Base-by-base conservation (phyloP, 345 rosid genomes). In the Cochlearia excelsa region DNA sequence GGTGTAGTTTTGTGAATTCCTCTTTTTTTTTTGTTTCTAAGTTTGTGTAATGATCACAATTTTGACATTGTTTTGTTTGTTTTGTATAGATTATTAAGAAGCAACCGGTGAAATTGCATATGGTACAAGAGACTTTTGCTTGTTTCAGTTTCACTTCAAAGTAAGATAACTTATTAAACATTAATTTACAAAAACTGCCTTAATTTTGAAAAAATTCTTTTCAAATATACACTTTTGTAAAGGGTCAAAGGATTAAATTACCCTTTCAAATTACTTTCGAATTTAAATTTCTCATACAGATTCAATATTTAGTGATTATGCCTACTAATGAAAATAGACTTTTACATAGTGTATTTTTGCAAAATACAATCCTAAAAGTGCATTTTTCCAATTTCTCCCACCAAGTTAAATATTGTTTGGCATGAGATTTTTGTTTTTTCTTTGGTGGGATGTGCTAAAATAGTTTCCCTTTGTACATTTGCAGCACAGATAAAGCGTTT, bases 401-500 rank as follows among this genome's bases (percentile, higher is more conserved):
- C 6, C 67, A 51, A 33, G 52, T 51, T 0, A 11, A 43, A 9
- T 26, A 1, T 23, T 63, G 46, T 26, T 28, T 54, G 48, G 40
- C 33, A 7, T 30, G 3, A 33, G 45, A 33, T 6, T 37, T 46
- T 54, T 31, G 8, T 41, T 26, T 43, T 37, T 38, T 48, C 3
- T 55, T 31, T 4, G 26, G 3, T 40, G 50, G 26, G 1, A 28
- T 58, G 49, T 52, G 48, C 46, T 49, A 30, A 63, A 35, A 28
- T 7, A 41, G 31, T 48, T 62, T 52, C 38, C 51, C 7, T 65
- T 41, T 68, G 29, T 63, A 62, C 54, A 66, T 16, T 16, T 83
- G 80, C 96, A 91, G 98, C 42, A 77, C 86, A 54, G 84, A 86
- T 59, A 77, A 78, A 70, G 82, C 72, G 28, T 93, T 93, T 75